Base-by-base conservation (phyloP, 179 eudicot species). In the Pouteria campechiana region DNA sequence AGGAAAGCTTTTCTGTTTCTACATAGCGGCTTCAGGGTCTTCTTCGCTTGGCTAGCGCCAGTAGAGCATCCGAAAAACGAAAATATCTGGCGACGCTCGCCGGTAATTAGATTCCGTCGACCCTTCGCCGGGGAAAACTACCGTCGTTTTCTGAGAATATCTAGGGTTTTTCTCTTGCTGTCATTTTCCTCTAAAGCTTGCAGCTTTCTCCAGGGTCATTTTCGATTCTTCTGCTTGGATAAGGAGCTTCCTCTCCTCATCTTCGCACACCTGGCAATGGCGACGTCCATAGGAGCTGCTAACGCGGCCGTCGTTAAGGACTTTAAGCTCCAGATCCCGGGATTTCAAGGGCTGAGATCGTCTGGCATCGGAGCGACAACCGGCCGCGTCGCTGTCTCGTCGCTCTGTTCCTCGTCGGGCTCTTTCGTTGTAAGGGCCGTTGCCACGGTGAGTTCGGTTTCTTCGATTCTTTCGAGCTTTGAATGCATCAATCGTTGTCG, bases 221-320 rank as follows among this genome's bases (percentile, higher is more conserved):
- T 21, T 3, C 3, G 3, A 8, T n/a, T 14, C 9, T 37, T 11
- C 3, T 14, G 21, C 3, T 37, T 17, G n/a, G n/a, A n/a, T n/a
- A n/a, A n/a, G n/a, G n/a, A n/a, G n/a, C n/a, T n/a, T n/a, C n/a
- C n/a, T 9, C 12, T 1, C 0, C 6, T 47, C 10, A 18, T 19
- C 28, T 15, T 6, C 7, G 10, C 10, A 14, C 24, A 6, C 30
- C 15, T 9, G 44, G 45, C 21, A 17, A 81, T 78, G 93, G 40
- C 81, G 58, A 72, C 93, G 42, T 57, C 93, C 46, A 46, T 73
- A 18, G 81, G 87, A 10, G 68, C 78, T 28, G 53, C 88, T 12
- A 67, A 65, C 45, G 31, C 73, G 25, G 54, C 68, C 46, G 56
- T 68, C 33, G 60, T 58, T 16, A 50, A 37, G 38, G 77, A 73